Evolutionary conservation across 2,329 filamentous ascomycete genomes (phyloP).

Genomic region (Pseudocercospora cruenta): DNA sequence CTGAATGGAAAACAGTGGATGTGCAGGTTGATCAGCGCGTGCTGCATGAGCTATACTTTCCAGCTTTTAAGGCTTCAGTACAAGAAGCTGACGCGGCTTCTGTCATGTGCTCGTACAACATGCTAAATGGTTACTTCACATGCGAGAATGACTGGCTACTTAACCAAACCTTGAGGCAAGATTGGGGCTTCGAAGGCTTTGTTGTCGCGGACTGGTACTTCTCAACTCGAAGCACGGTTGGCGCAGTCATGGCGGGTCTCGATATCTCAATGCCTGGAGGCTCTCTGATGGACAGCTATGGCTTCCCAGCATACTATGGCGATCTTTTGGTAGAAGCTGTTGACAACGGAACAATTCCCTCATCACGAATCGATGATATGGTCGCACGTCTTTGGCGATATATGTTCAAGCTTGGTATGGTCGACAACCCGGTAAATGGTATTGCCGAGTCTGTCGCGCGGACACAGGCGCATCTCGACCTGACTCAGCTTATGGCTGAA

Average conservation of each 20-base stretch:
- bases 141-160: slow-evolving; percentile 76
- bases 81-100: slow-evolving; percentile 66
- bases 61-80: slow-evolving; percentile 71
- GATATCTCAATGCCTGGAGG: slow-evolving; percentile 18
- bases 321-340: slow-evolving; percentile 13
- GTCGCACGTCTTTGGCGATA: slow-evolving; percentile 15
- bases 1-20: slow-evolving; percentile 14
- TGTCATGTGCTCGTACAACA: slow-evolving; percentile 77
- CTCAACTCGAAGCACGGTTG: slow-evolving; percentile 14
- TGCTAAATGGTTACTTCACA: slow-evolving; percentile 44
- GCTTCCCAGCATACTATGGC: slow-evolving; percentile 15
- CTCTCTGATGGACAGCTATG: slow-evolving; percentile 9
- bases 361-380: slow-evolving; percentile 14
- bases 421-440: slow-evolving; percentile 11
- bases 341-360: slow-evolving; percentile 3
- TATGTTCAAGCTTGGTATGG: slow-evolving; percentile 15
- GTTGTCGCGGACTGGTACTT: slow-evolving; percentile 17
- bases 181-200: slow-evolving; percentile 76
- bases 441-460: slow-evolving; percentile 7
- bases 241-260: slow-evolving; percentile 9
- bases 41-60: slow-evolving; percentile 71
- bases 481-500: slow-evolving; percentile 8
- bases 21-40: slow-evolving; percentile 7
- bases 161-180: slow-evolving; percentile 79
- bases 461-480: slow-evolving; percentile 10